Base-by-base conservation (phyloP, 129 eudicot genomes). In the Sambucus nigra region DNA sequence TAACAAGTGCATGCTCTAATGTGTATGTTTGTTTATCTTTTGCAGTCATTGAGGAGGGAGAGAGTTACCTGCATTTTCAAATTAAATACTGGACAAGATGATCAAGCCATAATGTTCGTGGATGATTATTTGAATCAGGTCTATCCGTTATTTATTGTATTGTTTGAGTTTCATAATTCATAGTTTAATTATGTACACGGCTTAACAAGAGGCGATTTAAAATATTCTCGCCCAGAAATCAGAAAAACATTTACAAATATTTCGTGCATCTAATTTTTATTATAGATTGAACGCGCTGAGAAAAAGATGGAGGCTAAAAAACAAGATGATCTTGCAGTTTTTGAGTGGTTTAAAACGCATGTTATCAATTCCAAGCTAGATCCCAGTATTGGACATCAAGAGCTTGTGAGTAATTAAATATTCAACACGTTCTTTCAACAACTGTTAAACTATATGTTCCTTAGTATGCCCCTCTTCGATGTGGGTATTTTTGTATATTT, bases 41-140 rank as follows among this genome's bases (percentile, higher is more conserved):
- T 68, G 80, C 80, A 91, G 99, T 72, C 81, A 14, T 72, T 86
- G 40, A 78, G 73, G 65, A 82, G 94, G 75, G 97, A 89, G 31
- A 76, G 68, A 65, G 73, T 81, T 55, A 42, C 84, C 66, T 88
- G 95, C 20, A 64, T 84, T 55, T 89, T 89, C 69, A 89, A 89
- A 69, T 67, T 89, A 56, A 89, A 79, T 73, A 89, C 86, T 27
- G 97, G 97, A 47, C 95, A 89, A 66, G 97, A 89, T 69, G 97
- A 89, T 72, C 97, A 89, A 71, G 97, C 95, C 31, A 62, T 89
- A 53, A 89, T 89, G 97, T 84, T 89, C 72, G 32, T 71, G 55
- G 97, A 89, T 26, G 93, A 89, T 72, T 89, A 89, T 68, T 27
- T 81, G 19, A 76, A 69, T 41, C 95, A 84, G 95, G 97, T 84